Conservation (phyloP, 805 yeast genomes). For the Candida hungchunana region DNA sequence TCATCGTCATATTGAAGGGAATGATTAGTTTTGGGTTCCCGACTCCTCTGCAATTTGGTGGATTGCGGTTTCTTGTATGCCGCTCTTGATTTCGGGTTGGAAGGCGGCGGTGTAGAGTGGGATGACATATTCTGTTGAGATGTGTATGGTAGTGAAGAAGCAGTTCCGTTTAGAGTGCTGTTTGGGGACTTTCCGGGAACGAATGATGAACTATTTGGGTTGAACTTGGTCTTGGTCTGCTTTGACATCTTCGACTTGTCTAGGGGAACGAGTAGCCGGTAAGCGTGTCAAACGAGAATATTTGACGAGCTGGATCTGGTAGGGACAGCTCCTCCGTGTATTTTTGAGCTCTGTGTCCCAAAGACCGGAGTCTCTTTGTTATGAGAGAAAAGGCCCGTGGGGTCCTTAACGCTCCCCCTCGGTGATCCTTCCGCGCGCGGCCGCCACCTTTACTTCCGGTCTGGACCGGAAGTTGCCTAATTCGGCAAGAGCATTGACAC, state of each 20-base stretch:
- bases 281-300: too few relatives aligned
- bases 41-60: too few relatives aligned
- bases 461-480: too few relatives aligned
- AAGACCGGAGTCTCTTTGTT: too few relatives aligned
- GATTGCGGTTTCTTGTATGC: neutral
- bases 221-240: conserved; percentile 14
- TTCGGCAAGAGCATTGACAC: too few relatives aligned
- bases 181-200: conserved; percentile 14
- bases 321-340: too few relatives aligned
- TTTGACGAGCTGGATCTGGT: too few relatives aligned
- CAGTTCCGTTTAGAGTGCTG: neutral
- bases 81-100: conserved; percentile 8
- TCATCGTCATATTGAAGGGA: neutral
- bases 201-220: conserved; percentile 19
- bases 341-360: too few relatives aligned
- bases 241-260: neutral
- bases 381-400: too few relatives aligned
- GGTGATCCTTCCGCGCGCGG: too few relatives aligned
- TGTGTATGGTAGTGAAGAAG: neutral
- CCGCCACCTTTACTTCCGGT: too few relatives aligned
- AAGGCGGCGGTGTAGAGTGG: conserved; percentile 18
- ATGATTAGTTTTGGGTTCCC: conserved; percentile 3
- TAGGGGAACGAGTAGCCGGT: neutral
- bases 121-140: conserved; percentile 15
- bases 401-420: too few relatives aligned